A percentile compares a stretch with the other conserved stretches of the same genome.
Evolutionary conservation across 2,329 filamentous ascomycete species (phyloP).

Genomic region (Colletotrichum theobromicola): DNA sequence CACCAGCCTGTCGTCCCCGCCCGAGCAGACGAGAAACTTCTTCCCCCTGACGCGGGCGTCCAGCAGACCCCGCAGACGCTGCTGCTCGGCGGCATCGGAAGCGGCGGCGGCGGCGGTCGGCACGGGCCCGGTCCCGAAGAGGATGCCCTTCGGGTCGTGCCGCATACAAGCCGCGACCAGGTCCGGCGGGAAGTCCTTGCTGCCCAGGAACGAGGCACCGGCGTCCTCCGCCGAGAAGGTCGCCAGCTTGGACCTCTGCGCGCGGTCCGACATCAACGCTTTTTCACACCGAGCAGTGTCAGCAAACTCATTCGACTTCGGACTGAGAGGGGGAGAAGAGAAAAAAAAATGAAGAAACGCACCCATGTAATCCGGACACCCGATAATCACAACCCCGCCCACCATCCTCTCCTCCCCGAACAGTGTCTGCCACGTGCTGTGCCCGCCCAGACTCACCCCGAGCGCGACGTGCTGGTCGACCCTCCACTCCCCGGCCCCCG

Average conservation of each 20-base stretch:
- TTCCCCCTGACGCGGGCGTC: conserved; percentile 63
- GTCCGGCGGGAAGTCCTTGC: conserved; percentile 74
- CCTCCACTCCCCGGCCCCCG: conserved; percentile 27
- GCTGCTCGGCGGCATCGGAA: conserved; percentile 40
- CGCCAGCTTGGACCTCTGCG: conserved; percentile 69
- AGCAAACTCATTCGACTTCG: neutral
- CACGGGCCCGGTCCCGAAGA: conserved; percentile 63
- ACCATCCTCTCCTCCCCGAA: conserved; percentile 79
- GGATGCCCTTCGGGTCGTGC: conserved; percentile 76
- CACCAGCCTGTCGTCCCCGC: conserved; percentile 73
- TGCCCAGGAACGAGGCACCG: conserved; percentile 74
- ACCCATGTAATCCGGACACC: conserved; percentile 87
- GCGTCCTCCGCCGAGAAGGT: conserved; percentile 62
- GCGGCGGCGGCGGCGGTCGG: conserved; percentile 24
- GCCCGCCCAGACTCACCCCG: conserved; percentile 86
- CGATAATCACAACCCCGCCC: conserved; percentile 82
- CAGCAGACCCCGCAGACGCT: conserved; percentile 49
- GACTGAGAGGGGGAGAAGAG: neutral
- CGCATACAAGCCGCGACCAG: conserved; percentile 68
- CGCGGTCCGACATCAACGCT: conserved; percentile 79
- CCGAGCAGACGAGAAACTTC: conserved; percentile 68
- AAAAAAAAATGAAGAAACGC: conserved; percentile 27
- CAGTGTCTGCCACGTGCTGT: conserved; percentile 84
- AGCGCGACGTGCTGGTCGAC: conserved; percentile 74
- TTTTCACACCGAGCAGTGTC: conserved; percentile 25